Conservation (phyloP, 1,284 basidiomycete species). For the Irpex sp. region DNA sequence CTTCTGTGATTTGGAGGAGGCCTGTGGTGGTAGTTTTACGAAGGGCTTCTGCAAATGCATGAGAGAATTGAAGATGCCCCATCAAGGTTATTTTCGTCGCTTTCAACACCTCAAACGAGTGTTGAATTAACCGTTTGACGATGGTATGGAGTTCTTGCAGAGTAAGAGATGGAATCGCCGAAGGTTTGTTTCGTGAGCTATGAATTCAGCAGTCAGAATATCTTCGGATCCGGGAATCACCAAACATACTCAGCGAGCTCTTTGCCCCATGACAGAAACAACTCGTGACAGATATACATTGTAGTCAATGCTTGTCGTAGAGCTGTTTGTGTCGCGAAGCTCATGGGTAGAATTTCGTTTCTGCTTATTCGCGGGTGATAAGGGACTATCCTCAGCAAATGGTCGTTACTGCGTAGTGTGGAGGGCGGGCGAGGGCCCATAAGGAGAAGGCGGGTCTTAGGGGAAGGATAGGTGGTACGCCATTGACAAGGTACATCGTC, state of each 20-base stretch:
- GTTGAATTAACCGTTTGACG: background rate
- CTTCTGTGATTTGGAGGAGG: background rate
- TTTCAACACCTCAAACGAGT: background rate
- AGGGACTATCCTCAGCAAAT: too few species aligned
- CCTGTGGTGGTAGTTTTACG: background rate
- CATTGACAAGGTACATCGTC: too few species aligned
- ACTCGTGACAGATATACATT: background rate
- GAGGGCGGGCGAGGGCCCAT: too few species aligned
- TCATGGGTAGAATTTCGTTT: background rate
- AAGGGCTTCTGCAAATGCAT: background rate
- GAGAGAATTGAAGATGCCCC: background rate
- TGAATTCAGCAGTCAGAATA: background rate
- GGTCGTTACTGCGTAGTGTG: too few species aligned
- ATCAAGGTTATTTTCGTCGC: background rate
- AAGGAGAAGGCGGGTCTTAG: too few species aligned
- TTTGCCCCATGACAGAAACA: background rate
- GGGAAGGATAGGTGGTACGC: too few species aligned
- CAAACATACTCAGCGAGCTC: background rate
- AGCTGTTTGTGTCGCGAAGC: background rate
- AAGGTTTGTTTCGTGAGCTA: background rate
- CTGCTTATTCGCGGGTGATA: background rate
- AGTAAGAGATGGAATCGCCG: background rate
- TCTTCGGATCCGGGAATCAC: background rate
- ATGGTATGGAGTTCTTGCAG: background rate
- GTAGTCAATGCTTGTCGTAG: background rate